Evolutionary conservation across 495 filamentous ascomycete species (phyloP), one percentile per base, ranked within the genome.

Genomic region (Parmelia sp.): DNA sequence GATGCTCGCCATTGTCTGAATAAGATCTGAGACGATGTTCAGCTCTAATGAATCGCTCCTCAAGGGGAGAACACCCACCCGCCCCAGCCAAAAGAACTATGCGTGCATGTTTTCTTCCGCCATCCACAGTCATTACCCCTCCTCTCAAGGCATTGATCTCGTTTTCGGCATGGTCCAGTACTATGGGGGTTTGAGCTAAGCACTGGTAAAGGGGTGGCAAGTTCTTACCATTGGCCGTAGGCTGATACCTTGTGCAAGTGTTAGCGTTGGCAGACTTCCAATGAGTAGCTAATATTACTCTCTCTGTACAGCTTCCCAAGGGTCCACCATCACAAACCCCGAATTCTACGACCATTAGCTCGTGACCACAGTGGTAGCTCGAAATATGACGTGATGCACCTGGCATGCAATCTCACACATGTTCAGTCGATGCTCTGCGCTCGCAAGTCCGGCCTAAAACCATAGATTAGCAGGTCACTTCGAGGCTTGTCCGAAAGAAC

Each of bases 291-390:
- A 55, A 65, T 29, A 37, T 56, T 66, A 68, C 59, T 87, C 82
- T 66, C 86, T 85, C 65, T 92, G 86, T 66, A 82, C 79, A 4
- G 84, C 82, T 70, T 90, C 85, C 84, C 88, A 91, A 0, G 89
- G 85, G 74, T 96, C 92, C 29, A 96, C 88, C 89, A 92, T 92
- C 45, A 92, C 77, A 88, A 88, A 92, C 67, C 84, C 80, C 1
- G 86, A 84, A 57, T 86, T 88, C 65, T 87, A 79, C 60, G 5
- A 27, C 15, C 8, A 4, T 25, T 44, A 36, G 25, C 17, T 45
- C 25, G 39, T 35, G 29, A 37, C 4, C 9, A 9, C 14, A 17
- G 31, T 31, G 2, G 6, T 57, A 23, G 12, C 57, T 10, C n/a
- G 15, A 17, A 31, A 21, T 7, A 10, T 33, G 27, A 21, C 29